Evolutionary conservation across 2,329 filamentous ascomycete genomes (phyloP).

Genomic region (Calycina marina): DNA sequence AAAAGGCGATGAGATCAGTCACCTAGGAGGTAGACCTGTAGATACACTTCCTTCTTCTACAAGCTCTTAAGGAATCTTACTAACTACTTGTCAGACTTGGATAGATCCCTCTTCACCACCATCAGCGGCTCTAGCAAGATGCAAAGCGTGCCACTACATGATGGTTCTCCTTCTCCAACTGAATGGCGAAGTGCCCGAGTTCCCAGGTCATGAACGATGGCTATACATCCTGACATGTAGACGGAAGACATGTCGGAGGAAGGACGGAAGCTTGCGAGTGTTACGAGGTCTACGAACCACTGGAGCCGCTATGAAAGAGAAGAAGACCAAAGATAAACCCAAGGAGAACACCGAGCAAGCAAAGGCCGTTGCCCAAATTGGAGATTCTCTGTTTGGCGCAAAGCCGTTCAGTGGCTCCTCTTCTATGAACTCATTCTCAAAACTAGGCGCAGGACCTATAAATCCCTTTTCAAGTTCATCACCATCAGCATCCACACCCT

Average conservation of each 20-base stretch:
- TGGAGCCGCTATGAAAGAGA: slow-evolving; percentile 14
- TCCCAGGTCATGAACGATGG: slow-evolving; percentile 74
- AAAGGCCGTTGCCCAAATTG: slow-evolving; percentile 30
- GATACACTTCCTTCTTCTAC: slow-evolving; percentile 22
- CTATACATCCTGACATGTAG: slow-evolving; percentile 78
- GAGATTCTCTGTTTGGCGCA: slow-evolving; percentile 56
- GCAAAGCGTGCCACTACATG: slow-evolving; percentile 70
- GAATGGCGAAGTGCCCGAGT: slow-evolving; percentile 76
- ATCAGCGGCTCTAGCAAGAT: slow-evolving; percentile 64
- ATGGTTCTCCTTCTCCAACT: slow-evolving; percentile 82
- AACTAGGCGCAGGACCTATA: slow-evolving; percentile 20
- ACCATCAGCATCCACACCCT: slow-evolving; percentile 27
- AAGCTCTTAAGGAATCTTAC: too few relatives aligned
- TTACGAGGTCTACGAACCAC: slow-evolving; percentile 50
- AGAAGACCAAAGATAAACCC: slow-evolving; percentile 18
- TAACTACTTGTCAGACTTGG: slow-evolving; percentile 53
- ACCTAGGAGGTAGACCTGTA: slow-evolving; percentile 79
- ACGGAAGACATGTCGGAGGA: slow-evolving; percentile 63
- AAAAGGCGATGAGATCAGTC: slow-evolving; percentile 68
- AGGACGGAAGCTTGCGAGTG: slow-evolving; percentile 66
- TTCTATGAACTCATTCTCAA: slow-evolving; percentile 47
- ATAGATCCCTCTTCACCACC: slow-evolving; percentile 56
- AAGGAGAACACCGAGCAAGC: slow-evolving; percentile 15
- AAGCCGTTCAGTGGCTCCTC: slow-evolving; percentile 28
- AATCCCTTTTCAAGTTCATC: slow-evolving; percentile 56